Conservation (phyloP, 139 green algal species). For the Chlamydomonas incerta region DNA sequence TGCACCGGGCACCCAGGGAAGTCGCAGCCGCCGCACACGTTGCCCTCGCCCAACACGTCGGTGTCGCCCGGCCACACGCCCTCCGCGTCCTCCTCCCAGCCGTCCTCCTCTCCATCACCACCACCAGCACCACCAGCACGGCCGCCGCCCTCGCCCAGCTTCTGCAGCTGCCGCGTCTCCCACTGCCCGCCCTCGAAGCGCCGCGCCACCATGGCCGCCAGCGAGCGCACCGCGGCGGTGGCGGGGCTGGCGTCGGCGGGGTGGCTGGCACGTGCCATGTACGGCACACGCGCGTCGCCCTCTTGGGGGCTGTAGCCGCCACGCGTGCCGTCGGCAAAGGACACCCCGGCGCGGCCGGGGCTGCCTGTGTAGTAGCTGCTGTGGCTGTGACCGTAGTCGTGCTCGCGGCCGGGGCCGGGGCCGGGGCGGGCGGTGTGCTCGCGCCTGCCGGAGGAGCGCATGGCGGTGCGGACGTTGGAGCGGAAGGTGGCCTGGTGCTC, state of each 20-base stretch:
- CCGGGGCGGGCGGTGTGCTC: neutral
- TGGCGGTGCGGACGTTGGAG: neutral
- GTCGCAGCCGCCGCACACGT: slow-evolving; percentile 28
- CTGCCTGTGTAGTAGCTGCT: too few species aligned
- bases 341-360: neutral
- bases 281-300: neutral
- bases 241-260: slow-evolving; percentile 1
- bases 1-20: slow-evolving; percentile 16
- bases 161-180: neutral
- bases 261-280: slow-evolving; percentile 10
- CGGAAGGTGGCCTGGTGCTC: slow-evolving; percentile 4
- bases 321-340: neutral
- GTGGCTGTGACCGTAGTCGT: too few species aligned
- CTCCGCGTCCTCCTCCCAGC: neutral
- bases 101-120: neutral
- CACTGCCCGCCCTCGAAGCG: neutral
- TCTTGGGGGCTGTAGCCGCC: neutral
- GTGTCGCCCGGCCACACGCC: neutral
- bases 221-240: slow-evolving; percentile 4
- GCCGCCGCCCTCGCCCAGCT: neutral
- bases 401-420: neutral
- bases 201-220: slow-evolving; percentile 31
- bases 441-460: neutral
- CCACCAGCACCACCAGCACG: too few species aligned
- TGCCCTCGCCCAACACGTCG: neutral